phyloP scores from a whole-genome alignment of 345 rosid genomes.

The Populus pruinosa region DNA sequence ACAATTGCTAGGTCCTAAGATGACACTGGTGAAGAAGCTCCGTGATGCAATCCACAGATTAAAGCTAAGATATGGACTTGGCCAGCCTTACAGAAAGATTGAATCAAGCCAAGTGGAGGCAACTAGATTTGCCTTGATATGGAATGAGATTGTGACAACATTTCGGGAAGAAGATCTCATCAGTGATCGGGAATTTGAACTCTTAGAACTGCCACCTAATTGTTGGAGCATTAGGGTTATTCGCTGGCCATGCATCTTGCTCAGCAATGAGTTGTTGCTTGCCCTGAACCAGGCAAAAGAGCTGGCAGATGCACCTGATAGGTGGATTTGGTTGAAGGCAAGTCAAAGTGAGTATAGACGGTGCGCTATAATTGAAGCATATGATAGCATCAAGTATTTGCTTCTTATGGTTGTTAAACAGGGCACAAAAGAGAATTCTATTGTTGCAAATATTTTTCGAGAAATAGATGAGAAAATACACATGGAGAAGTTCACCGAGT shows the following conservation, averaged over 20 bases:
- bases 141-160: constrained; percentile 75
- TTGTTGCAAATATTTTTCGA: constrained; percentile 43
- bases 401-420: constrained; percentile 46
- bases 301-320: constrained; percentile 65
- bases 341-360: constrained; percentile 75
- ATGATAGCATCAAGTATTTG: constrained; percentile 72
- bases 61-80: constrained; percentile 80
- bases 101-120: constrained; percentile 88
- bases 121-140: constrained; percentile 76
- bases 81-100: constrained; percentile 67
- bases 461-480: constrained; percentile 53
- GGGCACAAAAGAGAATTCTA: constrained; percentile 59
- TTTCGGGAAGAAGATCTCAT: constrained; percentile 90
- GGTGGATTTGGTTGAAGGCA: constrained; percentile 76
- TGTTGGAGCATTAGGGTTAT: constrained; percentile 78
- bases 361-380: constrained; percentile 88
- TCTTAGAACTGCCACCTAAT: constrained; percentile 76
- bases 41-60: constrained; percentile 74
- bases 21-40: constrained; percentile 64
- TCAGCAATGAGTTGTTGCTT: constrained; percentile 82
- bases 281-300: constrained; percentile 78
- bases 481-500: constrained; percentile 39
- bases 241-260: constrained; percentile 88
- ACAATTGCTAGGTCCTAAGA: constrained; percentile 40
- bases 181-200: constrained; percentile 70